Conservation (phyloP, 208 protist species). For the Trypanosoma theileri region DNA sequence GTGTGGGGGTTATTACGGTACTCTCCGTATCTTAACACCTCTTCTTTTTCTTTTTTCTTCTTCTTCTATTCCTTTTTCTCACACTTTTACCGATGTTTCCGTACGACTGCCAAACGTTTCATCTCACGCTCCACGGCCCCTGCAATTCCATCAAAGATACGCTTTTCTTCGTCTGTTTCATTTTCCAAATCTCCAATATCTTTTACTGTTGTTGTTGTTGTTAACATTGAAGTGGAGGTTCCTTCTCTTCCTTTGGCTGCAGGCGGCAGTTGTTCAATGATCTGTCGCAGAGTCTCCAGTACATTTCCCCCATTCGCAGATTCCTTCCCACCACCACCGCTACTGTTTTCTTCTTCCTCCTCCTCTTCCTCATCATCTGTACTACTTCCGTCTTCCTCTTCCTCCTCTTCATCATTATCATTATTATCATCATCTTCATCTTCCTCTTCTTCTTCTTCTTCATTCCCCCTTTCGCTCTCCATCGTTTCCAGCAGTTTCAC, state of each 20-base stretch:
- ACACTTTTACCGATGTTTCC: conserved; percentile 42
- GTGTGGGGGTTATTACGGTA: background rate
- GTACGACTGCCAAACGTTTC: conserved; percentile 45
- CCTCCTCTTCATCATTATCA: conserved; percentile 16
- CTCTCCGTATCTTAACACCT: background rate
- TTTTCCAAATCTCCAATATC: background rate
- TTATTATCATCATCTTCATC: conserved; percentile 16
- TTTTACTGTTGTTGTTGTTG: background rate
- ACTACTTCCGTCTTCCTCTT: conserved; percentile 4
- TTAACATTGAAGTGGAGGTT: background rate
- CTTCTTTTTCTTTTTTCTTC: background rate
- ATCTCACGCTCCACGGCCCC: conserved; percentile 47
- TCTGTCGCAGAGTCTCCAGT: background rate
- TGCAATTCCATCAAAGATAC: conserved; percentile 34
- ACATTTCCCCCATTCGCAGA: conserved; percentile 4
- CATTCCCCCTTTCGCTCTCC: background rate
- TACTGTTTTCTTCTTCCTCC: background rate
- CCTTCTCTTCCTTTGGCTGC: background rate
- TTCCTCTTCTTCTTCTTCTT: conserved; percentile 14
- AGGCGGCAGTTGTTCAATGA: conserved; percentile 7
- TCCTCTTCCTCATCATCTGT: background rate
- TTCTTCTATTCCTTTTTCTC: conserved; percentile 2
- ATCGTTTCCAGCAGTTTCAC: conserved; percentile 10
- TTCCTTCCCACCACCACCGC: too few species aligned
- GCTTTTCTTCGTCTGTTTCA: conserved; percentile 37